Base-by-base conservation (phyloP, 148 eudicot species). In the Silene latifolia region DNA sequence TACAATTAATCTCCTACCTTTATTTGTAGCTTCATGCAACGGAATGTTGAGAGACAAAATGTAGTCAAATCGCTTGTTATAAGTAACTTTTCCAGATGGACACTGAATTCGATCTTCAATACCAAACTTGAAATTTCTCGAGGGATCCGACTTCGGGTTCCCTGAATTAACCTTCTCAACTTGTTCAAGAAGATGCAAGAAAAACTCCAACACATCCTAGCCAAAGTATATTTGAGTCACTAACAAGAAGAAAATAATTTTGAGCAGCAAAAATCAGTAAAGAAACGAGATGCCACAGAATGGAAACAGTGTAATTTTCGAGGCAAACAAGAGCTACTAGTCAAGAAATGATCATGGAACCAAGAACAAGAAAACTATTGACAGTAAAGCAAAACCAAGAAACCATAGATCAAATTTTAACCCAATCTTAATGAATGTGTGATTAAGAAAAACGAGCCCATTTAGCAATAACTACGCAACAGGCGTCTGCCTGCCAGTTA, bases 131-230 rank as follows among this genome's bases (percentile, higher is more conserved):
- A 95, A 95, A 77, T 84, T 84, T 81, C 90, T 92, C 13, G 98
- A 88, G 19, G 97, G 99, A 85, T 95, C 97, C 73, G 80, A 71
- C 42, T 79, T 77, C 27, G 91, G 86, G 70, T 88, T 89, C 57
- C 90, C 89, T 32, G 85, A 57, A 81, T 92, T 95, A 67, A 81
- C 83, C 73, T 97, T 86, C 83, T 95, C 99, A 73, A 92, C 94
- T 86, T 95, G 97, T 78, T 95, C 97, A 54, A 95, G 86, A 25
- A 95, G 90, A 78, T 95, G 99, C 8, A 95, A 89, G 84, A 95
- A 95, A 82, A 88, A 95, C 80, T 95, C 99, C 46, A 95, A 80
- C 17, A 94, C 98, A 87, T 95, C 99, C 99, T 95, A 83, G 67
- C 84, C 54, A 69, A 51, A 23, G 73, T 54, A 63, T 47, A 65